Evolutionary conservation across 495 filamentous ascomycete species (phyloP), one percentile per base, ranked within the genome.

Genomic region (Emericellopsis terricola): DNA sequence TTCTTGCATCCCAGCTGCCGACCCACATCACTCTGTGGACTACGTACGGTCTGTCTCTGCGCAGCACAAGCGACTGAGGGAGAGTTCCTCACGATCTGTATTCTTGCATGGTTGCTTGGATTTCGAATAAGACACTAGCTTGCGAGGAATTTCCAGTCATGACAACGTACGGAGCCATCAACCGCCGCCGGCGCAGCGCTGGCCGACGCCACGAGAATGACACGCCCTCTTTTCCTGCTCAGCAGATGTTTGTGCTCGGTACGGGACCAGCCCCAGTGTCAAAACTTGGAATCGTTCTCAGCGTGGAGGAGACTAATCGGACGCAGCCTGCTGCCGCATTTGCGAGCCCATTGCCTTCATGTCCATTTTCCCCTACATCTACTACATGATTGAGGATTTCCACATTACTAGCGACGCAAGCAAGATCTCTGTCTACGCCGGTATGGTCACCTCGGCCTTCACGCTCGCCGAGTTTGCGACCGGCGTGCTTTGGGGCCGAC

Each of bases 291-390:
- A 14, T 27, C 23, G 31, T 16, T 20, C 31, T 2, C n/a, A n/a
- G n/a, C n/a, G n/a, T n/a, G n/a, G n/a, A 9, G 3, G 8, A 14
- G 21, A 17, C 27, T 29, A 38, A 35, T 21, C 59, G 69, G 45
- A 70, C 55, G 8, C 26, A 38, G 89, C 86, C 21, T 55, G 93
- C 41, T 91, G 83, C 50, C 76, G 89, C 44, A 91, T 99, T 55
- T 94, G 83, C 64, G 89, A 99, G 55, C 89, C 89, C 30, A 94
- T 99, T 53, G 91, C 89, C 8, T 96, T 99, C 66, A 96, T 93
- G 80, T 94, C 85, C 33, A 94, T 99, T 44, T 96, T 99, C 49
- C 91, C 89, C 3, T 99, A 99, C 50, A 85, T 87, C 48, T 99
- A 94, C 59, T 89, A 77, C 60, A 99, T 99, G 89, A 81, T 96